These are phyloP conservation scores for Purpureocillium takamizusanense DNA, from an alignment of 2,329 filamentous ascomycete genomes.

Conservation along the genomic window DNA sequence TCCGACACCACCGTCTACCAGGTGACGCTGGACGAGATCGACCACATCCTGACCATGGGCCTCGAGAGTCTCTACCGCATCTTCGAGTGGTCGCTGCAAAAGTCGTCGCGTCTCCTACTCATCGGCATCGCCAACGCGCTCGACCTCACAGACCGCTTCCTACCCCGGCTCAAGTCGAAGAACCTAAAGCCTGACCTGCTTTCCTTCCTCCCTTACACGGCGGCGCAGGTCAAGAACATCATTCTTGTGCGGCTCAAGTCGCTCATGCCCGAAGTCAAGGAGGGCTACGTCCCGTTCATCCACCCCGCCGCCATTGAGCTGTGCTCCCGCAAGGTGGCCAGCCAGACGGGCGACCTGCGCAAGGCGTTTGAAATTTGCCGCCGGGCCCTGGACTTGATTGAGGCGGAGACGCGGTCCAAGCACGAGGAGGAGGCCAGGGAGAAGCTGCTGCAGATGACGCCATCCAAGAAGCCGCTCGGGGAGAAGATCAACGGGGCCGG, in stretches of 20 bases:
- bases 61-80: constrained; percentile 82
- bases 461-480: constrained; percentile 67
- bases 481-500: constrained; percentile 67
- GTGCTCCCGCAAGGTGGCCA: constrained; percentile 88
- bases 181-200: constrained; percentile 85
- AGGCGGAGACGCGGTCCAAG: constrained; percentile 70
- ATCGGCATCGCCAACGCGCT: constrained; percentile 94
- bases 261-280: constrained; percentile 50
- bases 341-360: constrained; percentile 86
- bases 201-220: constrained; percentile 87
- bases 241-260: constrained; percentile 76
- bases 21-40: constrained; percentile 91
- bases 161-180: constrained; percentile 85
- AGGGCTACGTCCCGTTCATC: constrained; percentile 72
- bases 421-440: constrained; percentile 55
- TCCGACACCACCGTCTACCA: constrained; percentile 52
- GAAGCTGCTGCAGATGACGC: constrained; percentile 48
- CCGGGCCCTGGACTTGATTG: constrained; percentile 79
- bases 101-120: constrained; percentile 69
- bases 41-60: constrained; percentile 83
- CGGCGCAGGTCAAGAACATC: constrained; percentile 76
- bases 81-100: constrained; percentile 92
- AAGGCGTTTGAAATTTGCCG: constrained; percentile 94
- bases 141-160: constrained; percentile 88
- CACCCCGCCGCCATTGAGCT: constrained; percentile 91